A percentile compares a stretch with the other conserved stretches of the same genome.
These are phyloP conservation scores for Suillus spraguei DNA, from an alignment of 768 basidiomycete species.

Conservation along the genomic window DNA sequence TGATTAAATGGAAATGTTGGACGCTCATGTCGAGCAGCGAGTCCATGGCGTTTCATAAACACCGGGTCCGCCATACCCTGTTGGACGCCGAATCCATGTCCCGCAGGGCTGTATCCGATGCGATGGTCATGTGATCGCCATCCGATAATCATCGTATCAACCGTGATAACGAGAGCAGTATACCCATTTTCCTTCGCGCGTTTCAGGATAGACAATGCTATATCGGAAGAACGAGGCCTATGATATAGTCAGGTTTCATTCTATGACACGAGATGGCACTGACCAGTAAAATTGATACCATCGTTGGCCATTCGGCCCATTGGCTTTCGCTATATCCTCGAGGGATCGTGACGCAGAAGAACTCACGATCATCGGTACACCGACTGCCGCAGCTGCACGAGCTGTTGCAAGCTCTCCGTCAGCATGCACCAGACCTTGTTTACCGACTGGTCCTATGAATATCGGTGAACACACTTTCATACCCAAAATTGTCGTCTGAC, in stretches of 20 bases:
- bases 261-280: conserved; percentile 10
- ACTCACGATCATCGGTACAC: conserved; percentile 40
- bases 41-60: conserved; percentile 43
- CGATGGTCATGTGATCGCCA: conserved; percentile 49
- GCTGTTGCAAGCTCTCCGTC: conserved; percentile 48
- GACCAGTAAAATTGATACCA: conserved; percentile 57
- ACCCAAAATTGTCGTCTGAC: conserved; percentile 63
- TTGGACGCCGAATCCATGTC: conserved; percentile 41
- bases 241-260: background rate
- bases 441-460: conserved; percentile 57
- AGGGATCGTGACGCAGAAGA: conserved; percentile 44
- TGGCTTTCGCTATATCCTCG: conserved; percentile 50
- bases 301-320: conserved; percentile 40
- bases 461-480: conserved; percentile 45
- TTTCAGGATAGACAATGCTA: conserved; percentile 43
- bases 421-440: conserved; percentile 51
- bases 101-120: conserved; percentile 39
- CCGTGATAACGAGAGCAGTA: conserved; percentile 46
- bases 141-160: conserved; percentile 45
- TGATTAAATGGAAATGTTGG: conserved; percentile 40
- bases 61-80: conserved; percentile 47
- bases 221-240: conserved; percentile 41
- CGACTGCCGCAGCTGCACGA: conserved; percentile 46
- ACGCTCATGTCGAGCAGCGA: conserved; percentile 31
- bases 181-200: conserved; percentile 46